Conservation (phyloP, 1,284 basidiomycete genomes). For the Pseudozyma thailandica region DNA sequence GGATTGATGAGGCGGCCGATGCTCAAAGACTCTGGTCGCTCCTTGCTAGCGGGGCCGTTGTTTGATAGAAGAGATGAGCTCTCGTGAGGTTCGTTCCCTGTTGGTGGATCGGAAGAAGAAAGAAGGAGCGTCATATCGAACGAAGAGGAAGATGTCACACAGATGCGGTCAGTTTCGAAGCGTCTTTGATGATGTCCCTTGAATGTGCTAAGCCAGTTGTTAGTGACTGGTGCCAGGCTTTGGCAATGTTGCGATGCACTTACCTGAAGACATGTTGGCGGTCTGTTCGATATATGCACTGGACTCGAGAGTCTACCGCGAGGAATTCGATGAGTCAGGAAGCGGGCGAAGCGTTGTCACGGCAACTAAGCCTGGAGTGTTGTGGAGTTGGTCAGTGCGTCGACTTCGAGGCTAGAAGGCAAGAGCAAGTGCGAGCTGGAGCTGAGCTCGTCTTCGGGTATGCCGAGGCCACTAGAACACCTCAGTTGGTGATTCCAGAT, state of each 20-base stretch:
- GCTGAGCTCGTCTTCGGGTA: too few species aligned
- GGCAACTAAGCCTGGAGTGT: neutral
- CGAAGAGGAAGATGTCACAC: neutral
- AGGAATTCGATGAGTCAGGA: neutral
- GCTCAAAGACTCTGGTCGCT: constrained; percentile 31
- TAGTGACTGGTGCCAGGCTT: neutral
- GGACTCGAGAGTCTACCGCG: neutral
- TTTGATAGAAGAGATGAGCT: constrained; percentile 18
- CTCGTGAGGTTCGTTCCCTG: constrained; percentile 20
- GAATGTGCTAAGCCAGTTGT: too few species aligned
- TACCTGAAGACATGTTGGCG: constrained; percentile 7
- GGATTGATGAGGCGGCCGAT: constrained; percentile 37
- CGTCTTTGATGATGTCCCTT: neutral
- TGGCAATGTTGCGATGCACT: neutral
- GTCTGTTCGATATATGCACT: neutral
- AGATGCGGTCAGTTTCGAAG: neutral
- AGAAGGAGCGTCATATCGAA: neutral
- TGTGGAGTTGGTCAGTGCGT: neutral
- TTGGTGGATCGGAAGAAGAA: neutral
- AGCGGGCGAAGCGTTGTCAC: neutral
- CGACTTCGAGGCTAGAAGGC: too few species aligned
- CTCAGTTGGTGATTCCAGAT: too few species aligned
- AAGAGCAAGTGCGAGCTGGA: too few species aligned
- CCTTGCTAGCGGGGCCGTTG: neutral
- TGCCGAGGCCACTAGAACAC: too few species aligned